A percentile compares a stretch with the other conserved stretches of the same genome.
phyloP scores from a whole-genome alignment of 2,329 filamentous ascomycete species.

The Ophiosphaerella narmari region DNA sequence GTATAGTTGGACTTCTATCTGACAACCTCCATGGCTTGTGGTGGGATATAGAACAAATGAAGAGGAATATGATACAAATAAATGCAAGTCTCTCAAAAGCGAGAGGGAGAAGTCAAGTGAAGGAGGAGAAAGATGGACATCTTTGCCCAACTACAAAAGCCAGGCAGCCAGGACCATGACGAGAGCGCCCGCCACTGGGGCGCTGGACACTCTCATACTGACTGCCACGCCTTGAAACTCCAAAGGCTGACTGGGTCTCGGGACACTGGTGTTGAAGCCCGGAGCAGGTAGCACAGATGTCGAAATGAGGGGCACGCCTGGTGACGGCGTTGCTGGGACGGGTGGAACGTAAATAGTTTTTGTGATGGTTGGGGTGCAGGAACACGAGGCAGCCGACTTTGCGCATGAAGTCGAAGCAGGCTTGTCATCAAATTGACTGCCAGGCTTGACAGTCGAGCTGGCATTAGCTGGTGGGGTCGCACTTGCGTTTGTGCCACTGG shows the following conservation, averaged over 20 bases:
- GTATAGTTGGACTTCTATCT: slow-evolving; percentile 2
- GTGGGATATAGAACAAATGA: slow-evolving; percentile 20
- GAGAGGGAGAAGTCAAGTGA: slow-evolving; percentile 8
- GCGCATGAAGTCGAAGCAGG: slow-evolving; percentile 11
- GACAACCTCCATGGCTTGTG: slow-evolving; percentile 3
- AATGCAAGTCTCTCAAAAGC: neutral
- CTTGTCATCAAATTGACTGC: slow-evolving; percentile 13
- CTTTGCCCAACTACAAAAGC: slow-evolving; percentile 22
- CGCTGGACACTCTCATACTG: slow-evolving; percentile 15
- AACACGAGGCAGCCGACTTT: slow-evolving; percentile 5
- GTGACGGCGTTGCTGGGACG: slow-evolving; percentile 11
- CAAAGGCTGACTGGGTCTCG: slow-evolving; percentile 12
- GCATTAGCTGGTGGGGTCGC: slow-evolving; percentile 2
- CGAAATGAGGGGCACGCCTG: slow-evolving; percentile 7
- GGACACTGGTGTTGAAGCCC: slow-evolving; percentile 29
- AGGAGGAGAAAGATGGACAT: slow-evolving; percentile 1
- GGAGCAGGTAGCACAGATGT: slow-evolving; percentile 15
- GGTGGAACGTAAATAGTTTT: slow-evolving; percentile 28
- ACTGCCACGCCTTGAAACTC: slow-evolving; percentile 33
- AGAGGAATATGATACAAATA: slow-evolving; percentile 6
- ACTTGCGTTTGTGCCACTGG: slow-evolving; percentile 5
- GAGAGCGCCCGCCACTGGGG: slow-evolving; percentile 25
- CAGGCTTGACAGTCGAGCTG: slow-evolving; percentile 16
- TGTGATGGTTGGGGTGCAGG: slow-evolving; percentile 26
- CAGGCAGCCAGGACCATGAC: slow-evolving; percentile 23